Conservation (phyloP, 2,329 filamentous ascomycete species). For the Didymellaceae sp. region DNA sequence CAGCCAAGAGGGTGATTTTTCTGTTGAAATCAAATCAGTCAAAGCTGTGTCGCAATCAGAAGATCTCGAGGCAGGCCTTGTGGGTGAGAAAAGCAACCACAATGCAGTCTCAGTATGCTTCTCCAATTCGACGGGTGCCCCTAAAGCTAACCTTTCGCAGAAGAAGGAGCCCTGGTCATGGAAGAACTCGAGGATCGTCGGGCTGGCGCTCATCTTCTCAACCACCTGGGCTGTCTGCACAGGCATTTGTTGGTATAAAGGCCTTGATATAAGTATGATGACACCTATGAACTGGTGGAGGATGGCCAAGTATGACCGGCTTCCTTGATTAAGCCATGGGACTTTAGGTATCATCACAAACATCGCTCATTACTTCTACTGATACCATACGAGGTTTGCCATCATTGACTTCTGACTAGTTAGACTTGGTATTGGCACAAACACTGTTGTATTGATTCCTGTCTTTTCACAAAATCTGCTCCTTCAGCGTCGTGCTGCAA, state of each 20-base stretch:
- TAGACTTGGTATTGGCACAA: no score
- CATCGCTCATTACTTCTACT: no score
- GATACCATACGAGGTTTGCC: no score
- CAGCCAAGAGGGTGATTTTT: slow-evolving; percentile 72
- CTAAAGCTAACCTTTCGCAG: slow-evolving; percentile 11
- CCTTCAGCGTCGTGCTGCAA: no score
- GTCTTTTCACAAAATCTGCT: no score
- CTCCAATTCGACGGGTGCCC: no score
- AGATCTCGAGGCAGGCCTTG: slow-evolving; percentile 36
- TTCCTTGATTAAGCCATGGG: no score
- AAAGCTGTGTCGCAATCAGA: slow-evolving; percentile 50
- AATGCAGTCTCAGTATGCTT: neutral
- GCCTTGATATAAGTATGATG: slow-evolving; percentile 31
- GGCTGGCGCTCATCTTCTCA: slow-evolving; percentile 29
- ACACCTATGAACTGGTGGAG: slow-evolving; percentile 28
- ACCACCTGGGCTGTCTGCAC: slow-evolving; percentile 31
- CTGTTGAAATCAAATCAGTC: slow-evolving; percentile 62
- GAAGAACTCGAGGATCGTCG: slow-evolving; percentile 36
- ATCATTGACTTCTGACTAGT: no score
- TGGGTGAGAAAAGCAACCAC: slow-evolving; percentile 13
- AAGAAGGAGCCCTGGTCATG: slow-evolving; percentile 32
- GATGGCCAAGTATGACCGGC: slow-evolving; percentile 12
- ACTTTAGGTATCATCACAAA: no score
- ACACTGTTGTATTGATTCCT: no score
- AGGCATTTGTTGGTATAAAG: slow-evolving; percentile 34